Conservation (phyloP, 306 rosid genomes). For the Inga laurina region DNA sequence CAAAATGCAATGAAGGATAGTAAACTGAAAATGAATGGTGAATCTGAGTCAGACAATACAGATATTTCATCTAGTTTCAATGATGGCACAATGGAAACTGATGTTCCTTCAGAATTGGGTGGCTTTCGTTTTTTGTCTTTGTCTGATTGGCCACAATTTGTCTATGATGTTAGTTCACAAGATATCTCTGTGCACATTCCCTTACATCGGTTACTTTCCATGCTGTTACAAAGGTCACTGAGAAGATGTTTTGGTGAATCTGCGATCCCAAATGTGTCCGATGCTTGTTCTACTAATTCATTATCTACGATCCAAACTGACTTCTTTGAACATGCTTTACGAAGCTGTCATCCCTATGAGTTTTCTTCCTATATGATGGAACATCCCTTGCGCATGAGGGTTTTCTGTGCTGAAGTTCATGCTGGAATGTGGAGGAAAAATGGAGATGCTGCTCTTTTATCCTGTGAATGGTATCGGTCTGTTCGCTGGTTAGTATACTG, state of each 20-base stretch:
- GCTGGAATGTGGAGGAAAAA: constrained; percentile 98
- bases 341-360: constrained; percentile 85
- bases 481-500: constrained; percentile 73
- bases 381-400: constrained; percentile 92
- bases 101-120: constrained; percentile 56
- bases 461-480: constrained; percentile 83
- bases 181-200: constrained; percentile 88
- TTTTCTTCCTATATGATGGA: constrained; percentile 94
- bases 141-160: constrained; percentile 86
- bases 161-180: constrained; percentile 82
- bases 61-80: constrained; percentile 34
- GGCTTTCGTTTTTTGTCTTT: constrained; percentile 58
- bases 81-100: constrained; percentile 63
- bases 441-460: constrained; percentile 80
- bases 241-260: constrained; percentile 69
- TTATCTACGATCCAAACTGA: constrained; percentile 47
- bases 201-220: constrained; percentile 82
- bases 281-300: constrained; percentile 43
- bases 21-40: constrained; percentile 43
- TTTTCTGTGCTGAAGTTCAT: constrained; percentile 91
- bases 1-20: constrained; percentile 41
- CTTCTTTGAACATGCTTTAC: constrained; percentile 73
- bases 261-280: constrained; percentile 42
- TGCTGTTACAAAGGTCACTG: constrained; percentile 78
- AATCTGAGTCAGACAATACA: constrained; percentile 43